phyloP scores from a whole-genome alignment of 768 basidiomycete species.

The Lactarius indigo region DNA sequence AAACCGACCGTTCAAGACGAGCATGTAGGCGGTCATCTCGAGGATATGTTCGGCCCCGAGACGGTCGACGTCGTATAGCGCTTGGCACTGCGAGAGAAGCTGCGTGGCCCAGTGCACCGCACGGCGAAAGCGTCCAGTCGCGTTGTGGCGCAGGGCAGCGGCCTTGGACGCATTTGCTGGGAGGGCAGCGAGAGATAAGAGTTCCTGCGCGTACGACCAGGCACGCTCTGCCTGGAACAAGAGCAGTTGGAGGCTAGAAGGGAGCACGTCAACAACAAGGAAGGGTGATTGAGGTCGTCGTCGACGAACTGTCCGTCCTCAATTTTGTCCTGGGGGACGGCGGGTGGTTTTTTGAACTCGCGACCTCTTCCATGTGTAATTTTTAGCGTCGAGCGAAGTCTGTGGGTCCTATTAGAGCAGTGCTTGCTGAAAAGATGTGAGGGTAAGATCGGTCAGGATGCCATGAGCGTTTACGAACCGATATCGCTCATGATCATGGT shows the following conservation, averaged over 20 bases:
- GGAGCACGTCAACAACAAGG: slow-evolving; percentile 18
- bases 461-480: slow-evolving; percentile 42
- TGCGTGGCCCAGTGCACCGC: slow-evolving; percentile 76
- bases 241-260: slow-evolving; percentile 68
- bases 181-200: slow-evolving; percentile 51
- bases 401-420: slow-evolving; percentile 86
- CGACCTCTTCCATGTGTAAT: slow-evolving; percentile 86
- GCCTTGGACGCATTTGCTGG: slow-evolving; percentile 36
- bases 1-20: slow-evolving; percentile 81
- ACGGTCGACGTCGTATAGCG: slow-evolving; percentile 49
- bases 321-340: slow-evolving; percentile 61
- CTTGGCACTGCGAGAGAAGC: slow-evolving; percentile 69
- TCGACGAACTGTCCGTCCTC: slow-evolving; percentile 79
- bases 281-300: background rate
- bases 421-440: slow-evolving; percentile 63
- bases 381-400: slow-evolving; percentile 78
- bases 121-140: slow-evolving; percentile 77
- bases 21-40: slow-evolving; percentile 73
- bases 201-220: slow-evolving; percentile 86
- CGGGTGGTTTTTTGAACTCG: slow-evolving; percentile 82
- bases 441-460: background rate
- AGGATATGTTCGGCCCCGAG: slow-evolving; percentile 57
- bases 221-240: slow-evolving; percentile 91
- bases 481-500: slow-evolving; percentile 85
- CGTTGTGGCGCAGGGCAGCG: slow-evolving; percentile 61